A percentile compares a stretch with the other conserved stretches of the same genome.
Evolutionary conservation across 352 stramenopile genomes (phyloP).

Genomic region (Albugo candida): DNA sequence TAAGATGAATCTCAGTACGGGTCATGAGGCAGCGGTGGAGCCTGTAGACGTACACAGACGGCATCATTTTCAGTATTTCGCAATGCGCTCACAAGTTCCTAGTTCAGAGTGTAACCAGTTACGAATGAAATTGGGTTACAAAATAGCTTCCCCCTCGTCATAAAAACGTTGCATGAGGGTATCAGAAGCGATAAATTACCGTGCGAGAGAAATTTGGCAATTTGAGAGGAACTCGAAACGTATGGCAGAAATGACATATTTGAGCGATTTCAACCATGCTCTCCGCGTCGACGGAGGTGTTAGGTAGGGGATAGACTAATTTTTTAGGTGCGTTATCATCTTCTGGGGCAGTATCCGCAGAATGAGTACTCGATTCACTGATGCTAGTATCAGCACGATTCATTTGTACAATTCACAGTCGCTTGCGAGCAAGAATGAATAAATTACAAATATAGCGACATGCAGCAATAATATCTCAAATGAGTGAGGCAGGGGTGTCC

Average conservation of each 20-base stretch:
- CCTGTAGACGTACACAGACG: background rate
- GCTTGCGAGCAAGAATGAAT: too few species aligned
- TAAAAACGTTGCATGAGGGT: background rate
- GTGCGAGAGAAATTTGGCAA: constrained; percentile 49
- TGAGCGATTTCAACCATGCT: constrained; percentile 36
- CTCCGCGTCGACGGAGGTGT: background rate
- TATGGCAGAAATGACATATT: constrained; percentile 52
- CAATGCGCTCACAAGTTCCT: background rate
- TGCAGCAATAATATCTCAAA: too few species aligned
- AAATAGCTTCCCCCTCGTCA: background rate
- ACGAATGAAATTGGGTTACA: constrained; percentile 2
- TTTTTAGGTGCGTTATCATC: too few species aligned
- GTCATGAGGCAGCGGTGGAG: background rate
- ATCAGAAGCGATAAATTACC: constrained; percentile 17
- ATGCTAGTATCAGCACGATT: too few species aligned
- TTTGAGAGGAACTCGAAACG: constrained; percentile 49
- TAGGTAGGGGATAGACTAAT: background rate
- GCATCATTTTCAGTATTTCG: background rate
- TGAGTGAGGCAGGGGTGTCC: too few species aligned
- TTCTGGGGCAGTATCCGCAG: too few species aligned
- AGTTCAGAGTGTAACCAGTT: background rate
- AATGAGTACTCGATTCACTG: too few species aligned
- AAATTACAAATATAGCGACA: too few species aligned
- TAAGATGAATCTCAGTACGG: constrained; percentile 5
- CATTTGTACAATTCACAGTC: too few species aligned